These are phyloP conservation scores for Strobilomyces echinocephalus DNA, from an alignment of 768 basidiomycete genomes.

Conservation along the genomic window DNA sequence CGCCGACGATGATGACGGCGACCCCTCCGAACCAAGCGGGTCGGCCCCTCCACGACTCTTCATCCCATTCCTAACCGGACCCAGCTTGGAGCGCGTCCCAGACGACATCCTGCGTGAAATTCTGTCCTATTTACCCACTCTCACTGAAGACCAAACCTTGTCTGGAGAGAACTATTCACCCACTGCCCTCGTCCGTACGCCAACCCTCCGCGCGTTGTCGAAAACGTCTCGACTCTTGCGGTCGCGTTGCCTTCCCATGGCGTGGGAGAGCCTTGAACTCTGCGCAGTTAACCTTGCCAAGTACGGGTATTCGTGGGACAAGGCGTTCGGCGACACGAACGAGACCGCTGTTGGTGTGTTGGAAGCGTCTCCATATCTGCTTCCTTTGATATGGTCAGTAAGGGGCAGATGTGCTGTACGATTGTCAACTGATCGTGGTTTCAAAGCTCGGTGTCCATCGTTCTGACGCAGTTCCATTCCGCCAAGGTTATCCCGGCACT, in stretches of 20 bases:
- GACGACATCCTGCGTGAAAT: constrained; percentile 13
- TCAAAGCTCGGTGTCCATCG: constrained; percentile 1
- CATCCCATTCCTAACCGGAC: background rate
- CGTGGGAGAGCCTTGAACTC: constrained; percentile 9
- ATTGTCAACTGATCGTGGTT: background rate
- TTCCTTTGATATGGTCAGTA: constrained; percentile 3
- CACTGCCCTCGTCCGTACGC: background rate
- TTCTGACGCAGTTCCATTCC: background rate
- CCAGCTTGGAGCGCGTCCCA: constrained; percentile 7
- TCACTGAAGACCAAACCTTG: background rate
- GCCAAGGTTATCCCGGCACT: background rate
- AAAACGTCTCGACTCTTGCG: constrained; percentile 6
- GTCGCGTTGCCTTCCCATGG: constrained; percentile 12
- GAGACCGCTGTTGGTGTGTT: background rate
- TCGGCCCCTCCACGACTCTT: background rate
- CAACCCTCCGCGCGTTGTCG: background rate
- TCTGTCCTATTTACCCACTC: constrained; percentile 9
- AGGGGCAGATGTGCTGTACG: background rate
- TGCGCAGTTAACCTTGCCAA: background rate
- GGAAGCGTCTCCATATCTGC: constrained; percentile 1
- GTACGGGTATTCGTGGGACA: too few species aligned
- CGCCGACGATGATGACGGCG: too few species aligned
- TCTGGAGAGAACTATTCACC: constrained; percentile 2
- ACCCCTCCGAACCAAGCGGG: too few species aligned
- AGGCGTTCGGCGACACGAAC: background rate